A percentile compares a stretch with the other conserved stretches of the same genome.
These are phyloP conservation scores for Scortechinia acanthostroma DNA, from an alignment of 2,329 filamentous ascomycete genomes.

Conservation along the genomic window DNA sequence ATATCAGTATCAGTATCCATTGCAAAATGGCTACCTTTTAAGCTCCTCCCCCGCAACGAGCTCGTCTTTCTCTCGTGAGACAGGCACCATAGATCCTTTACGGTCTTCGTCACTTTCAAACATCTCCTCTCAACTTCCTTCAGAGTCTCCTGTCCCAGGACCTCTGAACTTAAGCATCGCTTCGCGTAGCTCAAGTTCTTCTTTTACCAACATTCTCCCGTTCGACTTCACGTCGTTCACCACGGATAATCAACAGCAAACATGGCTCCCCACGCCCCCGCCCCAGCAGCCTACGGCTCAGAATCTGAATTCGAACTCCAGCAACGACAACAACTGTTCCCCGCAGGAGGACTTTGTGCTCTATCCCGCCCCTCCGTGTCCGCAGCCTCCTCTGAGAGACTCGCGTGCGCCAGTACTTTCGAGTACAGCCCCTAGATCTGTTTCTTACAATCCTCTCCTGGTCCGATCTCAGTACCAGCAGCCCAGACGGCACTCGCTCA, in stretches of 20 bases:
- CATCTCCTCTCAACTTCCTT: conserved; percentile 16
- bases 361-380: conserved; percentile 19
- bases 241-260: conserved; percentile 35
- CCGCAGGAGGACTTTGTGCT: conserved; percentile 32
- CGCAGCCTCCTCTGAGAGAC: conserved; percentile 19
- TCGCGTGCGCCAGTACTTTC: conserved; percentile 20
- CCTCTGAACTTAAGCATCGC: conserved; percentile 33
- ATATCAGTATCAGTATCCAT: background rate
- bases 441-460: conserved; percentile 18
- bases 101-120: conserved; percentile 14
- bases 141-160: conserved; percentile 31
- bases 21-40: conserved; percentile 8
- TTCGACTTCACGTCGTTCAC: conserved; percentile 34
- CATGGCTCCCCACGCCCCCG: conserved; percentile 35
- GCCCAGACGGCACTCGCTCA: conserved; percentile 8
- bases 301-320: conserved; percentile 10
- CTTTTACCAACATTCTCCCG: conserved; percentile 20
- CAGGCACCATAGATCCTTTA: conserved; percentile 28
- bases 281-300: conserved; percentile 27
- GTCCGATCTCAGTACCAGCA: conserved; percentile 18
- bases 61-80: conserved; percentile 24
- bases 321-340: conserved; percentile 15
- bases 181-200: conserved; percentile 30
- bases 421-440: conserved; percentile 24
- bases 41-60: conserved; percentile 12